These are phyloP conservation scores for Cymodocea nodosa DNA, from an alignment of 116 monocot genomes.

Conservation along the genomic window DNA sequence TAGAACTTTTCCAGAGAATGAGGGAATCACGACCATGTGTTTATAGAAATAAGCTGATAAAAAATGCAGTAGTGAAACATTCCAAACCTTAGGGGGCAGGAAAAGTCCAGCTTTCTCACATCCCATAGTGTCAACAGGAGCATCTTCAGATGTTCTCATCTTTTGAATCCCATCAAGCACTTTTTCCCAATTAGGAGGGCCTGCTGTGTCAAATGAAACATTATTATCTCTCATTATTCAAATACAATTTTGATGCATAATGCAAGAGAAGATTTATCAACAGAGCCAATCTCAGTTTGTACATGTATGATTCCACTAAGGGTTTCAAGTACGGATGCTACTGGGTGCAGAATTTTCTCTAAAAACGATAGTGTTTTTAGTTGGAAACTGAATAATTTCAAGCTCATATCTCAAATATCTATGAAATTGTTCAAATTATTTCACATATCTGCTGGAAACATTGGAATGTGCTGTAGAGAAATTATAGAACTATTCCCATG, in stretches of 20 bases:
- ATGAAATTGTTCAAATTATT: neutral
- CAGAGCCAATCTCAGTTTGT: too few species aligned
- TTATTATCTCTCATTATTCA: neutral
- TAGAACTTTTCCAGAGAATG: too few species aligned
- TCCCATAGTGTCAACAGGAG: constrained; percentile 92
- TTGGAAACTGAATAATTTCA: neutral
- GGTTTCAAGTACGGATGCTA: too few species aligned
- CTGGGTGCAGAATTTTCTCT: too few species aligned
- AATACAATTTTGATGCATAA: too few species aligned
- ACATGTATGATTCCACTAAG: too few species aligned
- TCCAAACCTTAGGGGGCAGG: constrained; percentile 78
- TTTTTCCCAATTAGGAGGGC: constrained; percentile 59
- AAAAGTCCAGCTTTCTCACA: constrained; percentile 83
- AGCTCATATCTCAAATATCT: neutral
- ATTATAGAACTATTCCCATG: too few species aligned
- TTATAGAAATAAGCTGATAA: too few species aligned
- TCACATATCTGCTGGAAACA: neutral
- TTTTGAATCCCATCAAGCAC: constrained; percentile 69
- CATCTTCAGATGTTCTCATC: constrained; percentile 80
- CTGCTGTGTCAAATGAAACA: constrained; percentile 18
- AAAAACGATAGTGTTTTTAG: neutral
- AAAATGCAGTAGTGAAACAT: neutral
- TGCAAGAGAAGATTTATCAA: too few species aligned
- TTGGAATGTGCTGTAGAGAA: too few species aligned
- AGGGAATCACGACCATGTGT: too few species aligned